Evolutionary conservation across 345 rosid genomes (phyloP).

Genomic region (Pelargonium nanum): DNA sequence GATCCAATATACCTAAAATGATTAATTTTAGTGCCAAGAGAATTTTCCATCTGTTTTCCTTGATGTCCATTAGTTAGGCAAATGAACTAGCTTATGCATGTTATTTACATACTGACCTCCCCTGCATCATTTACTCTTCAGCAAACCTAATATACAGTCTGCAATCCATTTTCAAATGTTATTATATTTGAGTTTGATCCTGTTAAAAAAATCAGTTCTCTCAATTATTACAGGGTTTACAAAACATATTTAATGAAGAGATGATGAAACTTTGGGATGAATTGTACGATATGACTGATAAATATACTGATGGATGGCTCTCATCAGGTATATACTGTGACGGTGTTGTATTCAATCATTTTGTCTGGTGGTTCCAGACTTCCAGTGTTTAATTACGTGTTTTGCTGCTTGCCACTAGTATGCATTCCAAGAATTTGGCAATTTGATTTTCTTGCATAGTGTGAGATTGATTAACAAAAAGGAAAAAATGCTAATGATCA

Average conservation of each 20-base stretch:
- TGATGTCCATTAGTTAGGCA: not conserved
- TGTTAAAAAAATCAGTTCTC: conserved; percentile 5
- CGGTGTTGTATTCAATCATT: conserved; percentile 7
- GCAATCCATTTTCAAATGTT: not conserved
- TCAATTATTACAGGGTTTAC: conserved; percentile 52
- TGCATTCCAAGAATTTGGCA: not conserved
- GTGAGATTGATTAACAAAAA: not conserved
- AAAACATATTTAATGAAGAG: conserved; percentile 33
- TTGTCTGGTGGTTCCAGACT: not conserved
- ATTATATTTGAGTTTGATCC: not conserved
- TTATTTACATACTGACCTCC: not conserved
- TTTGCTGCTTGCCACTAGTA: not conserved
- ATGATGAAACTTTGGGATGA: conserved; percentile 39
- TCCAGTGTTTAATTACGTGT: conserved; percentile 9
- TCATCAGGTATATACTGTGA: conserved; percentile 47
- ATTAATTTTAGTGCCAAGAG: not conserved
- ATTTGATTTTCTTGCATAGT: not conserved
- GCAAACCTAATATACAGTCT: not conserved
- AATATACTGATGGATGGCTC: conserved; percentile 69
- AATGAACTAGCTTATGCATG: not conserved
- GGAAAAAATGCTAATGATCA: not conserved
- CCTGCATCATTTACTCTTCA: not conserved
- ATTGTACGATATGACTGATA: conserved; percentile 66
- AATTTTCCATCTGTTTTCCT: not conserved
- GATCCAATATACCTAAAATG: too few species aligned